These are phyloP conservation scores for Lablab purpureus DNA, from an alignment of 306 rosid species.

Conservation along the genomic window DNA sequence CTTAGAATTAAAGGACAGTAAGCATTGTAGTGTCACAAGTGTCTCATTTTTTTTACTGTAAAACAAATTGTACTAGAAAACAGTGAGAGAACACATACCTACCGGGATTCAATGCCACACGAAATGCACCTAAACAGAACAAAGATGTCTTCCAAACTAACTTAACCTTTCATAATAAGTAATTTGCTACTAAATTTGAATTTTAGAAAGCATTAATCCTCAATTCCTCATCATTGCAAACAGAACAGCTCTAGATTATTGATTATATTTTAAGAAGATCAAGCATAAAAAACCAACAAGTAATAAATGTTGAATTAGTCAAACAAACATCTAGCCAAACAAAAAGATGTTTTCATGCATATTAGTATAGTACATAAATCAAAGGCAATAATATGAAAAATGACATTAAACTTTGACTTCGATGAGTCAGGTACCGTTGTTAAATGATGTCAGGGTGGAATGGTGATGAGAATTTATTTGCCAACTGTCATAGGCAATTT, in stretches of 20 bases:
- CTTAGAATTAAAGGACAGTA: not conserved
- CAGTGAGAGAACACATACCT: not conserved
- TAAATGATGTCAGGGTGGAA: no score
- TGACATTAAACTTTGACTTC: not conserved
- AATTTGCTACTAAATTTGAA: constrained; percentile 2
- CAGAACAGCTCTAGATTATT: not conserved
- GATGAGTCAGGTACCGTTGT: not conserved
- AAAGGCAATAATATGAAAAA: constrained; percentile 4
- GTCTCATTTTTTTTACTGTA: not conserved
- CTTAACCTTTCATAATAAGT: constrained; percentile 13
- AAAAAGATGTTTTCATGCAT: not conserved
- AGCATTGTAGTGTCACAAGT: not conserved
- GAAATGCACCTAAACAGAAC: constrained; percentile 4
- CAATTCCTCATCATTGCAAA: constrained; percentile 10
- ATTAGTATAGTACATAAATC: constrained; percentile 3
- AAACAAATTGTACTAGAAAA: not conserved
- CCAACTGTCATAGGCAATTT: no score
- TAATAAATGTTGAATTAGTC: constrained; percentile 9
- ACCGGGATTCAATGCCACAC: not conserved
- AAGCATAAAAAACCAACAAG: constrained; percentile 5
- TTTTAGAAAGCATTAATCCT: constrained; percentile 12
- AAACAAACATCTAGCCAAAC: constrained; percentile 25
- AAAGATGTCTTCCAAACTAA: not conserved
- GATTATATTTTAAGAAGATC: constrained; percentile 15
- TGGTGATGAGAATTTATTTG: no score